Evolutionary conservation across 1,284 basidiomycete genomes (phyloP).

Genomic region (Ceratobasidium sp.): DNA sequence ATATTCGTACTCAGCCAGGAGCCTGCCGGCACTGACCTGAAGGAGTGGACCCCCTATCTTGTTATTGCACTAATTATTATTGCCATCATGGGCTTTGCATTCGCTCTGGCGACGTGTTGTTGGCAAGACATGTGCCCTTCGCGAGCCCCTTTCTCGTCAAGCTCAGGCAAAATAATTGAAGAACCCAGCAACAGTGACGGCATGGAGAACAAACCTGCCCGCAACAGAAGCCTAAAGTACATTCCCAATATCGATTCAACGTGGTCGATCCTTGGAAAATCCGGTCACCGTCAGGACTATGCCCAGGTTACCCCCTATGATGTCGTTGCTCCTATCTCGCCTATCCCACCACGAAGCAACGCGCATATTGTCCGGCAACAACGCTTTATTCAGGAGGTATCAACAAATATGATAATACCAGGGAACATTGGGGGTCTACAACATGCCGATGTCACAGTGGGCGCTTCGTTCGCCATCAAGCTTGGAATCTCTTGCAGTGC

Average conservation of each 20-base stretch:
- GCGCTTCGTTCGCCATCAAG: background rate
- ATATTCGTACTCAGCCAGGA: constrained; percentile 4
- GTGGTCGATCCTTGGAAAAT: background rate
- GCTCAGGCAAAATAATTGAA: background rate
- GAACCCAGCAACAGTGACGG: background rate
- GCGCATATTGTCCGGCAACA: background rate
- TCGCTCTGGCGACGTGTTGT: constrained; percentile 10
- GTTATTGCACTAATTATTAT: background rate
- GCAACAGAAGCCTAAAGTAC: background rate
- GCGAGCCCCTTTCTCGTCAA: background rate
- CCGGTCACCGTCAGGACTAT: background rate
- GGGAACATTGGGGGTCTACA: background rate
- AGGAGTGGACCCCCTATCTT: constrained; percentile 23
- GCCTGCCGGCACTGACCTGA: background rate
- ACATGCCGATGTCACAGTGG: background rate
- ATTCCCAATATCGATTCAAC: background rate
- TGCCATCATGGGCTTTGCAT: background rate
- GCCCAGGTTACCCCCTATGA: constrained; percentile 19
- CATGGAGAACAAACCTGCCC: background rate
- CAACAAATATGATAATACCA: background rate
- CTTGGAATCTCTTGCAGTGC: background rate
- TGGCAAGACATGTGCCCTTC: constrained; percentile 19
- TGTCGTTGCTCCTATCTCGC: background rate
- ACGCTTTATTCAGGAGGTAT: background rate
- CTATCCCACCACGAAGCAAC: background rate